These are phyloP conservation scores for Sisymbrium irio DNA, from an alignment of 345 rosid genomes.

Conservation along the genomic window DNA sequence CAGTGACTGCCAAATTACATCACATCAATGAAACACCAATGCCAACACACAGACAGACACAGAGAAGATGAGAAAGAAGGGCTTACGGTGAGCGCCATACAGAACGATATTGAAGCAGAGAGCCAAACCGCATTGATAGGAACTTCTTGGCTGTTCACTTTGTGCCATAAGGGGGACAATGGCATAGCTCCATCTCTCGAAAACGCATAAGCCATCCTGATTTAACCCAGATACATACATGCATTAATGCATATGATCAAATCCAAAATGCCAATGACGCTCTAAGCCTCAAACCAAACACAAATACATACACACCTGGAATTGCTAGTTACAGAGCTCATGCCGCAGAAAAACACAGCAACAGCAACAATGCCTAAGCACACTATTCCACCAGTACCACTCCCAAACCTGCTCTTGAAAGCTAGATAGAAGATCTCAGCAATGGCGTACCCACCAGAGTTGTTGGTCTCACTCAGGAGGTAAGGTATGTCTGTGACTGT, in stretches of 20 bases:
- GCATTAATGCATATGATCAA: conserved; percentile 1
- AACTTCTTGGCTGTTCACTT: conserved; percentile 81
- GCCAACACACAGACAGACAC: neutral
- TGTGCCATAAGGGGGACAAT: conserved; percentile 75
- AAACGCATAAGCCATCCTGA: conserved; percentile 98
- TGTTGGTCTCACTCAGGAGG: conserved; percentile 66
- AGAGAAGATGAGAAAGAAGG: neutral
- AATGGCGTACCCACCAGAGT: conserved; percentile 91
- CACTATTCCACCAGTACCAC: conserved; percentile 79
- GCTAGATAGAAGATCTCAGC: conserved; percentile 83
- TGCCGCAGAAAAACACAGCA: conserved; percentile 98
- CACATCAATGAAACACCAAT: conserved; percentile 13
- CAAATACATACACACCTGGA: conserved; percentile 53
- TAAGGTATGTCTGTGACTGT: conserved; percentile 75
- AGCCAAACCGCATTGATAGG: conserved; percentile 92
- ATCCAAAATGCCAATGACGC: conserved; percentile 2
- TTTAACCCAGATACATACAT: neutral
- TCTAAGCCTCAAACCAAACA: neutral
- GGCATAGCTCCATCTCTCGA: conserved; percentile 99
- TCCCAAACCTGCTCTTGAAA: conserved; percentile 85
- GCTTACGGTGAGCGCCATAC: conserved; percentile 93
- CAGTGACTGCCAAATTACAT: conserved; percentile 57
- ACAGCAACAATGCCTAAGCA: conserved; percentile 82
- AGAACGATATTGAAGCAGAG: conserved; percentile 65
- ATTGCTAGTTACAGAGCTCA: conserved; percentile 96